Conservation (phyloP, 768 basidiomycete species). For the Hirschioporus abietinus region DNA sequence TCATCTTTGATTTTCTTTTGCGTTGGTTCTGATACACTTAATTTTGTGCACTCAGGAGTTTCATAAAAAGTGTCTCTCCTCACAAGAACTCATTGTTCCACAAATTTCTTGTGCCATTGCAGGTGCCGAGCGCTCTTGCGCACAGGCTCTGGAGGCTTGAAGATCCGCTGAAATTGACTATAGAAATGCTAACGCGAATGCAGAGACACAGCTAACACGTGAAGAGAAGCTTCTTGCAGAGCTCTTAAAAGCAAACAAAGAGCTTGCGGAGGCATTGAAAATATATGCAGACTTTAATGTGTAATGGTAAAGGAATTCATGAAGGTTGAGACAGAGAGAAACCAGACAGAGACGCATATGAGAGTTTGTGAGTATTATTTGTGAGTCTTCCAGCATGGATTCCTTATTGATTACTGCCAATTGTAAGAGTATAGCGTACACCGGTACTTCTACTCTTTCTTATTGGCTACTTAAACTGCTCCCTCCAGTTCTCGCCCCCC, state of each 20-base stretch:
- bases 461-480: conserved; percentile 40
- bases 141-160: conserved; percentile 8
- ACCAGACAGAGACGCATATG: conserved; percentile 61
- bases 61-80: conserved; percentile 67
- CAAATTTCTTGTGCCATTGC: conserved; percentile 92
- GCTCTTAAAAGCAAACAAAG: conserved; percentile 74
- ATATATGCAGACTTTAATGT: conserved; percentile 76
- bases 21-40: too few relatives aligned
- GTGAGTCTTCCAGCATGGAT: not conserved
- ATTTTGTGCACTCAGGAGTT: conserved; percentile 59
- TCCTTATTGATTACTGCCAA: not conserved
- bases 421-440: not conserved
- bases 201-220: conserved; percentile 39
- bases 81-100: conserved; percentile 78
- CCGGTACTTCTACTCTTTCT: conserved; percentile 22
- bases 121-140: conserved; percentile 67
- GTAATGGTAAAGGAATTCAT: conserved; percentile 46
- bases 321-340: conserved; percentile 61
- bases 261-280: conserved; percentile 59
- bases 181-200: not conserved
- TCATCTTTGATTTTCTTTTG: not conserved
- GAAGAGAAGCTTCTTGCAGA: conserved; percentile 75
- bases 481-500: conserved; percentile 37
- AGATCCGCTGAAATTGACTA: not conserved
- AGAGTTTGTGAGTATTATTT: conserved; percentile 46